Percentiles rank a stretch among this genome's conserved stretches.
Conservation (phyloP, 768 basidiomycete genomes). For the Rhodocollybia butyracea region DNA sequence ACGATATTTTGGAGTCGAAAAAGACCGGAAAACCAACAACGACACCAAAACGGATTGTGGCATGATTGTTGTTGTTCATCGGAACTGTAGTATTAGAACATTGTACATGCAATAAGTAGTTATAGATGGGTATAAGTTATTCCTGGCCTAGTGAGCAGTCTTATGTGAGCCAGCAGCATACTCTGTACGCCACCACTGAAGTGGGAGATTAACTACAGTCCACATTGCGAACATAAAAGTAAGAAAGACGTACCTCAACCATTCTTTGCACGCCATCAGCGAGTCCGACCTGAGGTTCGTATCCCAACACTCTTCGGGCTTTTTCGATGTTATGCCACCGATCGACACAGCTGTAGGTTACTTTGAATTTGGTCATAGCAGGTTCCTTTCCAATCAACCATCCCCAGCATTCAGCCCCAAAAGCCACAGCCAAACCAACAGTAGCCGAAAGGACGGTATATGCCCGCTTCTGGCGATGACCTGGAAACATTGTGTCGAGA, state of each 20-base stretch:
- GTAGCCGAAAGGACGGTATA: constrained; percentile 51
- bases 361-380: constrained; percentile 82
- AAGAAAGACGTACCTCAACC: constrained; percentile 55
- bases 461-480: constrained; percentile 37
- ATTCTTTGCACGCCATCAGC: constrained; percentile 83
- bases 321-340: constrained; percentile 95
- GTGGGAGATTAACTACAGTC: neutral
- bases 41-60: too few relatives aligned
- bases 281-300: constrained; percentile 86
- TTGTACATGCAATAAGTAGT: too few relatives aligned
- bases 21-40: too few relatives aligned
- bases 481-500: constrained; percentile 59
- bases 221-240: neutral
- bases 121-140: neutral
- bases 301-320: constrained; percentile 85
- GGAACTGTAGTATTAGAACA: too few relatives aligned
- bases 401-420: constrained; percentile 68
- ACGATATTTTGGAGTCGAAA: too few relatives aligned
- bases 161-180: constrained; percentile 36
- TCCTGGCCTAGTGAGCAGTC: constrained; percentile 24
- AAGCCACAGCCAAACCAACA: constrained; percentile 71
- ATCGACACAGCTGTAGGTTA: constrained; percentile 72
- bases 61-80: too few relatives aligned
- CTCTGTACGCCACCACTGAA: constrained; percentile 48
- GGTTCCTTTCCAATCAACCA: constrained; percentile 77